Base-by-base conservation (phyloP, 108 stramenopile species). In the Pseudonitzschia delicatissima region DNA sequence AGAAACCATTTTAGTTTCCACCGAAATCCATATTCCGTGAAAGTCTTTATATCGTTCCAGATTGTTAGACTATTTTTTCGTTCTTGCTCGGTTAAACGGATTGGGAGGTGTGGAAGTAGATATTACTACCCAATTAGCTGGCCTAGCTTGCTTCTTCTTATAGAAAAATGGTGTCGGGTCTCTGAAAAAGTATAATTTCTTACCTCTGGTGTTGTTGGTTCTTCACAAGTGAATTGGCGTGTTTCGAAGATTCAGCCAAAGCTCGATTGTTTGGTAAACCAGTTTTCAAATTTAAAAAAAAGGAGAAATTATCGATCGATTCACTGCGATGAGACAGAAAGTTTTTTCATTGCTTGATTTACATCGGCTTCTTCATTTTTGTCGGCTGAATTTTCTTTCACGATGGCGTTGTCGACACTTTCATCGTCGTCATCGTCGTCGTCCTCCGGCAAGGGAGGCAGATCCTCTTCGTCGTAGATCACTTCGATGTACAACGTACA, bases 401-500 rank as follows among this genome's bases (percentile, higher is more conserved):
- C 32, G 9, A 8, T 13, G 31, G 3, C 31, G n/a, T 58, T 32
- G n/a, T 31, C 45, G 5, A 12, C 62, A 23, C 40, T 35, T 61
- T 57, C 48, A n/a, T 70, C 69, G 3, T 71, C 53, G 1, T 71
- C 70, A 4, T 52, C 50, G 27, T 63, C 66, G 6, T 39, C 37
- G 17, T 74, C 61, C 1, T 67, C 50, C 0, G 65, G 66, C 9
- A 74, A 48, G 8, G 66, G 72, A 6, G 90, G 92, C 51, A 97
- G 71, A 72, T 92, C 85, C 57, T 92, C 90, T 67, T 92, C 86
- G 42, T 99, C 95, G 66, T 91, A 99, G 47, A 99, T 81, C 57
- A 99, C 95, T 57, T 64, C 66, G 50, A 99, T 96, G 11, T 83
- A 79, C 9, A 98, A 82, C 5, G 97, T 96, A 67, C 98, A 99